Evolutionary conservation across 2,329 filamentous ascomycete genomes (phyloP).

Genomic region (Aspergillus transmontanensis): DNA sequence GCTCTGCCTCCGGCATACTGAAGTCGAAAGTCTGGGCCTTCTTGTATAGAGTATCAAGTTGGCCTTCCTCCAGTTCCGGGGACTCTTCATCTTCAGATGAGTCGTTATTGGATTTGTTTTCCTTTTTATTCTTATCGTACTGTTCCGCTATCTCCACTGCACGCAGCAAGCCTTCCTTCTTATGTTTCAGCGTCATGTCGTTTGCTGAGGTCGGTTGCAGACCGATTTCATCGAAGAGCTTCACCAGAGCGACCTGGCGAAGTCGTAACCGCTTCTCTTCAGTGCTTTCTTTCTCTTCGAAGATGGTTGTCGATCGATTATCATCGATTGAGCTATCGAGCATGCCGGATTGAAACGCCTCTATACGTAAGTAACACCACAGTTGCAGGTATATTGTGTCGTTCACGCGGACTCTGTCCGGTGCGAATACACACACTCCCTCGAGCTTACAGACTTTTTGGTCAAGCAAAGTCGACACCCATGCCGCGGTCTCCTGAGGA

Average conservation of each 20-base stretch:
- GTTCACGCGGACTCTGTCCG: constrained; percentile 81
- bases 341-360: constrained; percentile 68
- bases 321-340: constrained; percentile 58
- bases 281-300: constrained; percentile 80
- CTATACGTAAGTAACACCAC: constrained; percentile 71
- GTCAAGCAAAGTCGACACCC: constrained; percentile 91
- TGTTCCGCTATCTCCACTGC: constrained; percentile 89
- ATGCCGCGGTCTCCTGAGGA: constrained; percentile 82
- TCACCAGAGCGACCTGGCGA: constrained; percentile 84
- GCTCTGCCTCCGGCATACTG: constrained; percentile 81
- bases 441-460: constrained; percentile 87
- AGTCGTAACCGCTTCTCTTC: constrained; percentile 84
- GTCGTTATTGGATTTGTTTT: constrained; percentile 42
- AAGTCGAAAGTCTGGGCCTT: constrained; percentile 98
- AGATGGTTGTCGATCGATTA: constrained; percentile 73
- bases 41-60: constrained; percentile 89
- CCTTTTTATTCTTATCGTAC: constrained; percentile 62
- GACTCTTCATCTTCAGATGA: constrained; percentile 76
- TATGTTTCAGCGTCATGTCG: constrained; percentile 72
- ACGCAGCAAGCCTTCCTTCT: constrained; percentile 79
- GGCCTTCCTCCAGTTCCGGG: constrained; percentile 89
- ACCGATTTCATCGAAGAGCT: constrained; percentile 85
- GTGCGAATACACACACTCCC: constrained; percentile 84
- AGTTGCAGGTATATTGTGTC: constrained; percentile 94
- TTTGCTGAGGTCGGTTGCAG: constrained; percentile 76